Evolutionary conservation across 75 land plant genomes (phyloP).

Genomic region (Picea glauca): DNA sequence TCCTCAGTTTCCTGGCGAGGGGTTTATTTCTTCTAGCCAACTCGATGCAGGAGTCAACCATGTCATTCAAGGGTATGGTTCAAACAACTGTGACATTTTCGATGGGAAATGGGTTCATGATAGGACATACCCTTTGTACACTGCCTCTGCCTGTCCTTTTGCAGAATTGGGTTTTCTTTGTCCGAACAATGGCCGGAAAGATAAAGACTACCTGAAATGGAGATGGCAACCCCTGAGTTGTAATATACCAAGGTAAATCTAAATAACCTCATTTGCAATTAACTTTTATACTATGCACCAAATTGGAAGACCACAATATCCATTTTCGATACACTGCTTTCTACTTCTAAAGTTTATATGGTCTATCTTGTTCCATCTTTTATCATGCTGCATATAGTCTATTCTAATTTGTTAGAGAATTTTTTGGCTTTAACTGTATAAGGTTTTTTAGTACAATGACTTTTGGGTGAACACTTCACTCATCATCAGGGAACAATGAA

Average conservation of each 20-base stretch:
- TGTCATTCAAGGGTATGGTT: not conserved
- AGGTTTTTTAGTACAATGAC: too few species aligned
- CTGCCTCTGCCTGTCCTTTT: constrained; percentile 65
- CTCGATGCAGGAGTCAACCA: not conserved
- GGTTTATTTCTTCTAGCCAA: not conserved
- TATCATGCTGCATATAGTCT: too few species aligned
- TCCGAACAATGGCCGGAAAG: constrained; percentile 71
- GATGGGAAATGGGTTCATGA: constrained; percentile 63
- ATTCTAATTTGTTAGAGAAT: too few species aligned
- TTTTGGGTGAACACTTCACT: too few species aligned
- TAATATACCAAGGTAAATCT: constrained; percentile 51
- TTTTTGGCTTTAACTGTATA: too few species aligned
- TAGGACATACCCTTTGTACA: constrained; percentile 46
- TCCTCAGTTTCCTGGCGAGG: not conserved
- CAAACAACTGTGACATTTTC: constrained; percentile 48
- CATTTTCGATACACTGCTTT: not conserved
- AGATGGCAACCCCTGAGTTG: constrained; percentile 83
- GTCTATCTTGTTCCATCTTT: not conserved
- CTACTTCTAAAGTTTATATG: not conserved
- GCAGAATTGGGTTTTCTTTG: constrained; percentile 81
- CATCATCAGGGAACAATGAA: too few species aligned
- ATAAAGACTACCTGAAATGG: constrained; percentile 68
- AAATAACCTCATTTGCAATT: not conserved
- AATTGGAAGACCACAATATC: not conserved
- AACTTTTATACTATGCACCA: not conserved